Evolutionary conservation across 2,329 filamentous ascomycete species (phyloP), one percentile per base, ranked within the genome.

Genomic region (Colletotrichum liaoningense): DNA sequence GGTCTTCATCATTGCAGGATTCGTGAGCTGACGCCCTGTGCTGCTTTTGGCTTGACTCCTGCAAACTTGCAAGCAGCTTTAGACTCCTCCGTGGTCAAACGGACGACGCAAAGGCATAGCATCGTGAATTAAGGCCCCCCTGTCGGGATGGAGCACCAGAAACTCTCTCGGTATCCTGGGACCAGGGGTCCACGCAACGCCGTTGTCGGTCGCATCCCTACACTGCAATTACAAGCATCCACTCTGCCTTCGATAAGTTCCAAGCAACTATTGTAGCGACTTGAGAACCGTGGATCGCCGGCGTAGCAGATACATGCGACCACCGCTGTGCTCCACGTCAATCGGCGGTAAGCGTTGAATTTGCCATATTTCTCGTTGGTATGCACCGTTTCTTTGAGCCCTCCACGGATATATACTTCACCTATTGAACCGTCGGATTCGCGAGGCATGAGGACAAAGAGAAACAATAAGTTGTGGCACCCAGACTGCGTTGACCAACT

Each of bases 161-260:
- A 56, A 64, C 59, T 60, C 35, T 69, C 58, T n/a, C 42, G n/a
- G 62, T 35, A n/a, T 33, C 54, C 16, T 26, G 33, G 26, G 33
- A 46, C 55, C 59, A 70, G 70, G 66, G 70, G 54, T 52, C 30
- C 58, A 22, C 54, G 54, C 66, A 63, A 52, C 66, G 70, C 55
- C 70, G 66, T 65, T 57, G 55, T 70, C 55, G 60, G 59, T 65
- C 70, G 33, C 49, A 69, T 63, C 42, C 52, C 46, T 64, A 57
- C 70, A 56, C 70, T 49, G 59, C 66, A 73, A 70, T 73, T 49
- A 69, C 65, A 54, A 30, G 52, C 69, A 63, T 35, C 57, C 64
- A 72, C 69, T 42, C 65, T 54, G 58, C 59, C 38, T 58, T 54
- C 30, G 69, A 54, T 63, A 68, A 72, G 65, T 72, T 30, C 59